These are phyloP conservation scores for Strobilomyces echinocephalus DNA, from an alignment of 768 basidiomycete species.

Conservation along the genomic window DNA sequence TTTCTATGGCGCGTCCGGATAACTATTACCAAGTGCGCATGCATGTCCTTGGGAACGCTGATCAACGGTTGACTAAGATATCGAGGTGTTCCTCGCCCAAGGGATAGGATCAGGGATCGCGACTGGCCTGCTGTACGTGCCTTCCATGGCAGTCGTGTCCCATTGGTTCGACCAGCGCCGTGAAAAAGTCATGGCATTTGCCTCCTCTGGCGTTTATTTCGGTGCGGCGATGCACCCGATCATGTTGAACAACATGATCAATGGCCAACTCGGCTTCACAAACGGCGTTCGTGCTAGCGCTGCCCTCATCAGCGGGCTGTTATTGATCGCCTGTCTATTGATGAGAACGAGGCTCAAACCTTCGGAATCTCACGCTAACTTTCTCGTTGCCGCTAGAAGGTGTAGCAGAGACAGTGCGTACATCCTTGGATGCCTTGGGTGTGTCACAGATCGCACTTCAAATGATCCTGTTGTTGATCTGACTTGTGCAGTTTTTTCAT, in stretches of 20 bases:
- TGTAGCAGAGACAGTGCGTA: slow-evolving; percentile 24
- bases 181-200: slow-evolving; percentile 51
- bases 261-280: slow-evolving; percentile 43
- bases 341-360: slow-evolving; percentile 39
- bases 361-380: slow-evolving; percentile 22
- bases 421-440: slow-evolving; percentile 27
- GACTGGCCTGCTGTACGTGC: slow-evolving; percentile 45
- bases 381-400: slow-evolving; percentile 19
- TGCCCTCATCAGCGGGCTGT: slow-evolving; percentile 33
- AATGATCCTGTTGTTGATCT: not conserved
- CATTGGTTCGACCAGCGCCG: slow-evolving; percentile 50
- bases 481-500: slow-evolving; percentile 19
- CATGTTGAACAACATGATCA: slow-evolving; percentile 49
- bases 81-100: slow-evolving; percentile 48
- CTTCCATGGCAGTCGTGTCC: slow-evolving; percentile 43
- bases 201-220: slow-evolving; percentile 52
- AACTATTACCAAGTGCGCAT: slow-evolving; percentile 40
- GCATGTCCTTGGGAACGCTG: not conserved
- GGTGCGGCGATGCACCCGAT: slow-evolving; percentile 61
- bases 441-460: not conserved
- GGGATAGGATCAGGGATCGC: slow-evolving; percentile 49
- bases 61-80: not conserved
- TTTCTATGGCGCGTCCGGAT: slow-evolving; percentile 40
- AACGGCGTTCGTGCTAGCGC: slow-evolving; percentile 41
- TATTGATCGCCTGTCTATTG: slow-evolving; percentile 38